These are phyloP conservation scores for Acanthamoeba healyi DNA, from an alignment of 208 protist species.

Conservation along the genomic window DNA sequence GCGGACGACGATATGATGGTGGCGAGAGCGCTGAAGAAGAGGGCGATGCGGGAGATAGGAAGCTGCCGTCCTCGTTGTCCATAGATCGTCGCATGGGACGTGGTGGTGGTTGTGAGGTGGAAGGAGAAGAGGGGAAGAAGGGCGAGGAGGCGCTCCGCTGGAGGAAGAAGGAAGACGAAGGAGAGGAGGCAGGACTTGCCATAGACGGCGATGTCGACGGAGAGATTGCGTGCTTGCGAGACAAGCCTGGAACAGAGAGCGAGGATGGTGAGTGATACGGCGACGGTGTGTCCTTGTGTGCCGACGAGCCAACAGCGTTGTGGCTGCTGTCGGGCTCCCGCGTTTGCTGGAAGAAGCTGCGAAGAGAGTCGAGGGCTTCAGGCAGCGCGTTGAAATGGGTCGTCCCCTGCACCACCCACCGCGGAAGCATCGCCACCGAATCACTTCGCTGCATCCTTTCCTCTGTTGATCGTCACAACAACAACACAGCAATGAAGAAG, in stretches of 20 bases:
- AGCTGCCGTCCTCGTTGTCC: background rate
- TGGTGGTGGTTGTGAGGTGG: background rate
- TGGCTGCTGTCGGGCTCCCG: background rate
- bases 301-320: background rate
- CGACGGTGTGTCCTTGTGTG: background rate
- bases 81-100: too few relatives aligned
- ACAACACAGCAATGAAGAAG: too few relatives aligned
- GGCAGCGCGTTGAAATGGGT: background rate
- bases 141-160: background rate
- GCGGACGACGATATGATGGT: background rate
- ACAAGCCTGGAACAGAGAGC: background rate
- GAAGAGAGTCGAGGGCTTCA: background rate
- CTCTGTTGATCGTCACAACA: too few relatives aligned
- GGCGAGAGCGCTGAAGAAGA: slow-evolving; percentile 3
- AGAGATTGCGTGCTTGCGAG: background rate
- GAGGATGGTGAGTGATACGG: background rate
- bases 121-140: slow-evolving; percentile 17
- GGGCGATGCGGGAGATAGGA: background rate
- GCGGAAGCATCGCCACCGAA: slow-evolving; percentile 32
- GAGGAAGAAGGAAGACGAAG: background rate
- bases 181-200: background rate
- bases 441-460: slow-evolving; percentile 38
- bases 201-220: background rate
- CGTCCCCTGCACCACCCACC: slow-evolving; percentile 34
- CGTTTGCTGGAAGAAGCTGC: background rate